Evolutionary conservation across 2,329 filamentous ascomycete species (phyloP).

Genomic region (Mycogone perniciosa): DNA sequence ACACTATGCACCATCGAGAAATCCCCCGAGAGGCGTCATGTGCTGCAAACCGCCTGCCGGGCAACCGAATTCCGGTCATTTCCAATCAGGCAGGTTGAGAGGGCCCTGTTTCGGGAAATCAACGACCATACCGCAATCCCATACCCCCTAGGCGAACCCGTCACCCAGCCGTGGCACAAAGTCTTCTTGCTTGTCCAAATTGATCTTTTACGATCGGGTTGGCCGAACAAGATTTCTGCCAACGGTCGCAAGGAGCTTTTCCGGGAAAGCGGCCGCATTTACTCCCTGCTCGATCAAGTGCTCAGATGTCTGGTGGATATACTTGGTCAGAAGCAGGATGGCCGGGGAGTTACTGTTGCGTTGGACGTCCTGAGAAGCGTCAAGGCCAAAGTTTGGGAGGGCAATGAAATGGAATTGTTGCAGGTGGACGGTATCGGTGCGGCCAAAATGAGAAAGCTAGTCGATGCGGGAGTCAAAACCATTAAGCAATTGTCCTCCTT

Average conservation of each 20-base stretch:
- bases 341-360: slow-evolving; percentile 58
- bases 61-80: slow-evolving; percentile 34
- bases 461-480: slow-evolving; percentile 60
- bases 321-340: slow-evolving; percentile 46
- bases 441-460: slow-evolving; percentile 68
- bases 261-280: slow-evolving; percentile 26
- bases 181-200: slow-evolving; percentile 69
- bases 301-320: slow-evolving; percentile 35
- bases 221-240: slow-evolving; percentile 43
- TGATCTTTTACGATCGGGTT: slow-evolving; percentile 57
- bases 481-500: slow-evolving; percentile 63
- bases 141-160: slow-evolving; percentile 29
- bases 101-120: slow-evolving; percentile 30
- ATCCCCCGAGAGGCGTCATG: slow-evolving; percentile 24
- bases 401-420: slow-evolving; percentile 70
- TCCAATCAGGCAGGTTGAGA: slow-evolving; percentile 29
- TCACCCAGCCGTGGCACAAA: slow-evolving; percentile 64
- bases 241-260: slow-evolving; percentile 28
- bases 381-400: slow-evolving; percentile 73
- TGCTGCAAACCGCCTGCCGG: slow-evolving; percentile 33
- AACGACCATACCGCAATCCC: slow-evolving; percentile 34
- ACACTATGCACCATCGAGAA: slow-evolving; percentile 21
- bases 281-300: slow-evolving; percentile 27
- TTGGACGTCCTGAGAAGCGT: slow-evolving; percentile 75
- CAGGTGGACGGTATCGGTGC: slow-evolving; percentile 76